Conservation (phyloP, 2,329 filamentous ascomycete species). For the Colletotrichum horii region DNA sequence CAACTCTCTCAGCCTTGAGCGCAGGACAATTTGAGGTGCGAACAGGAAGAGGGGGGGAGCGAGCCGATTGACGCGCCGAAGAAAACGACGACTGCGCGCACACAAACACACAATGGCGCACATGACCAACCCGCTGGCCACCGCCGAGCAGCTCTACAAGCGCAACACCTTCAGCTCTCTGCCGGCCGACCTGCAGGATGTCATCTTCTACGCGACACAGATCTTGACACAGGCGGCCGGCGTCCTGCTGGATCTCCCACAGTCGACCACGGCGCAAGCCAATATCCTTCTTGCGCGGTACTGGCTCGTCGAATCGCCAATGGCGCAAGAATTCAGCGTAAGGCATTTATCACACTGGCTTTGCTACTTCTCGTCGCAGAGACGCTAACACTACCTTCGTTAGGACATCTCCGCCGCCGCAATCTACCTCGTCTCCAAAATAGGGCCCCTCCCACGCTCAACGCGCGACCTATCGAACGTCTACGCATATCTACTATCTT, state of each 20-base stretch:
- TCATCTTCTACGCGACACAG: slow-evolving; percentile 73
- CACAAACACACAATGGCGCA: slow-evolving; percentile 12
- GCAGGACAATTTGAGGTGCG: not conserved
- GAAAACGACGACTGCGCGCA: not conserved
- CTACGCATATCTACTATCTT: slow-evolving; percentile 79
- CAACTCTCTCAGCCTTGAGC: slow-evolving; percentile 4
- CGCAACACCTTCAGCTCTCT: slow-evolving; percentile 61
- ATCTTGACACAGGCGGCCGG: slow-evolving; percentile 80
- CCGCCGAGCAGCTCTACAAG: slow-evolving; percentile 70
- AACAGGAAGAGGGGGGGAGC: not conserved
- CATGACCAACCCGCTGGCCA: slow-evolving; percentile 71
- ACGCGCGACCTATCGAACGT: slow-evolving; percentile 84
- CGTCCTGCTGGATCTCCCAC: slow-evolving; percentile 81
- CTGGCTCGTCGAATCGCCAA: slow-evolving; percentile 68
- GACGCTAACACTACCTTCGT: not conserved
- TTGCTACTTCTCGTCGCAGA: not conserved
- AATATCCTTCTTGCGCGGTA: slow-evolving; percentile 83
- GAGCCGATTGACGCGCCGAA: not conserved
- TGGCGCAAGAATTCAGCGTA: slow-evolving; percentile 64
- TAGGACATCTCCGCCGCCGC: slow-evolving; percentile 83
- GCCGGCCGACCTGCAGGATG: slow-evolving; percentile 72
- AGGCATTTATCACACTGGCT: slow-evolving; percentile 16
- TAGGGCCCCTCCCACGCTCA: slow-evolving; percentile 77
- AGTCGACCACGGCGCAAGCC: slow-evolving; percentile 85
- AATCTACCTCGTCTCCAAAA: slow-evolving; percentile 82